Evolutionary conservation across 1,139 yeast genomes (phyloP).

Genomic region (Yamadazyma epiphylla): DNA sequence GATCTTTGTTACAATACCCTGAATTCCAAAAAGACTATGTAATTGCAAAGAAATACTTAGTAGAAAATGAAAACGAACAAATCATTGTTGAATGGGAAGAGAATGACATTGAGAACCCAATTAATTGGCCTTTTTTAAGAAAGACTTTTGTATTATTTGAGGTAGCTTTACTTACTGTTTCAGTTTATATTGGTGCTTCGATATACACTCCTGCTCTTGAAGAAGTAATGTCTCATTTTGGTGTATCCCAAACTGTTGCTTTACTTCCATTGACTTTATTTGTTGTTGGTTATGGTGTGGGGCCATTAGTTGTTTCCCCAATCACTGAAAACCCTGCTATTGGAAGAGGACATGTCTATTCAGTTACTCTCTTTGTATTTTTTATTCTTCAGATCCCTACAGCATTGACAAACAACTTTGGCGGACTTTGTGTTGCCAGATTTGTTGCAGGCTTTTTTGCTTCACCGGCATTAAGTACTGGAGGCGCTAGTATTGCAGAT

Average conservation of each 20-base stretch:
- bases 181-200: conserved; percentile 61
- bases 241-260: conserved; percentile 23
- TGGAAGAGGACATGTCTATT: conserved; percentile 47
- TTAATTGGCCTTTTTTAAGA: conserved; percentile 46
- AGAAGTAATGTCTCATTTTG: conserved; percentile 23
- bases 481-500: conserved; percentile 32
- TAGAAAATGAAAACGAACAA: too few relatives aligned
- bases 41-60: conserved; percentile 30
- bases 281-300: conserved; percentile 38
- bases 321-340: conserved; percentile 38
- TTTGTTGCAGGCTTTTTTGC: conserved; percentile 32
- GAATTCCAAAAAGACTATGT: conserved; percentile 31
- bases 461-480: conserved; percentile 31
- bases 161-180: conserved; percentile 46
- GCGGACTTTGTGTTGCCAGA: conserved; percentile 27
- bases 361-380: conserved; percentile 26
- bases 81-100: conserved; percentile 39
- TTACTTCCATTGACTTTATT: conserved; percentile 32
- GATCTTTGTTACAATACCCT: conserved; percentile 21
- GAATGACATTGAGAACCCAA: conserved; percentile 56
- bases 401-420: conserved; percentile 26
- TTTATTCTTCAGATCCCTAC: conserved; percentile 33
- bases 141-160: conserved; percentile 37
- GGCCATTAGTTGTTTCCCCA: conserved; percentile 38
- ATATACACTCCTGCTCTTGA: conserved; percentile 54